phyloP scores from a whole-genome alignment of 495 filamentous ascomycete species.

The Hypoxylon subgilvum region DNA sequence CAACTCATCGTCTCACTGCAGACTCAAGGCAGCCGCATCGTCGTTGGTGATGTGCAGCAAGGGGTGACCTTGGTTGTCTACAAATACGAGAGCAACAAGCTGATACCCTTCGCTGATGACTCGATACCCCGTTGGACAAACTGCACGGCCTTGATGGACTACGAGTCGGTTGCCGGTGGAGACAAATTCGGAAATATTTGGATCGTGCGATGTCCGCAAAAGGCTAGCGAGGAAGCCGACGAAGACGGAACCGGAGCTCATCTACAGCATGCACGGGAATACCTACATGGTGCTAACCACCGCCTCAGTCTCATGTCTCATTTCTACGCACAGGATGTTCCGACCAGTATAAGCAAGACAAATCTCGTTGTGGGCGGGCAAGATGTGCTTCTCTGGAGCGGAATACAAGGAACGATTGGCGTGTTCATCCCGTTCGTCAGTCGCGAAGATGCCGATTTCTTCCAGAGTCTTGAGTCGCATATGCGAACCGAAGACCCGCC shows the following conservation, averaged over 20 bases:
- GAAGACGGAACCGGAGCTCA: slow-evolving; percentile 91
- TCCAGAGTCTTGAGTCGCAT: slow-evolving; percentile 88
- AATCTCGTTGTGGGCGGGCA: slow-evolving; percentile 89
- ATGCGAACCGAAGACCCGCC: slow-evolving; percentile 83
- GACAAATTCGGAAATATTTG: slow-evolving; percentile 98
- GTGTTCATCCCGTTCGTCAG: slow-evolving; percentile 87
- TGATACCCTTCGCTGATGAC: slow-evolving; percentile 94
- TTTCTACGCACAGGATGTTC: slow-evolving; percentile 89
- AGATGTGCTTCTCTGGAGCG: slow-evolving; percentile 90
- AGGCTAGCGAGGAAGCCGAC: slow-evolving; percentile 85
- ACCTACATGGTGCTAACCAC: slow-evolving; percentile 87
- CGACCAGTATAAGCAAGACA: slow-evolving; percentile 86
- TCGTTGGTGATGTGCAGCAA: slow-evolving; percentile 90
- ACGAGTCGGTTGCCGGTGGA: slow-evolving; percentile 92
- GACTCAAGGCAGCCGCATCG: slow-evolving; percentile 88
- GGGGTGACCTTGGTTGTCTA: slow-evolving; percentile 90
- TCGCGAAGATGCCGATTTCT: slow-evolving; percentile 95
- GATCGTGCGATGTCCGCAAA: slow-evolving; percentile 85
- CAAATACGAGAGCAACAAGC: slow-evolving; percentile 85
- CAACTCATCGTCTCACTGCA: slow-evolving; percentile 85
- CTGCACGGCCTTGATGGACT: slow-evolving; percentile 90
- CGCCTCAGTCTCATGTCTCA: slow-evolving; percentile 83
- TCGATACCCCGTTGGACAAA: slow-evolving; percentile 87
- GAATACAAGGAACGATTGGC: slow-evolving; percentile 91
- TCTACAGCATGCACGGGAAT: slow-evolving; percentile 83